Percentiles rank a stretch among this genome's conserved stretches.
phyloP scores from a whole-genome alignment of 768 basidiomycete species.

The Leccinum sublutescens region DNA sequence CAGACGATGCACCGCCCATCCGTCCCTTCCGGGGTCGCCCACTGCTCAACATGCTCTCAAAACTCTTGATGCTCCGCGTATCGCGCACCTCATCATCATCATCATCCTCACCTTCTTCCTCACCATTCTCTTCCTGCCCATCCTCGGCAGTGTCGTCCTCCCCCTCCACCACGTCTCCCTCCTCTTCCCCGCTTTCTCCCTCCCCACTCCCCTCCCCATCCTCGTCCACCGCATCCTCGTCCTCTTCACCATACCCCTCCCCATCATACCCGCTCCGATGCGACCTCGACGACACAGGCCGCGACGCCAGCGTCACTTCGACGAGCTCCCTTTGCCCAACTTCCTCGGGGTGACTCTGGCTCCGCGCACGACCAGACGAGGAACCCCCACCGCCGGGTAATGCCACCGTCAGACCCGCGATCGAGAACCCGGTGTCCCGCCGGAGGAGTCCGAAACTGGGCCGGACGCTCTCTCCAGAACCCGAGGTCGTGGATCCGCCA shows the following conservation, averaged over 20 bases:
- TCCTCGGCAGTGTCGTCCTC: slow-evolving; percentile 27
- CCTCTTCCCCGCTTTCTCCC: slow-evolving; percentile 18
- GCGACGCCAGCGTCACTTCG: slow-evolving; percentile 47
- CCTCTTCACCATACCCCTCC: slow-evolving; percentile 16
- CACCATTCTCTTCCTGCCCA: not conserved
- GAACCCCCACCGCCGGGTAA: slow-evolving; percentile 42
- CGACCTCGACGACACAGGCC: slow-evolving; percentile 47
- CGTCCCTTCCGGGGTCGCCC: slow-evolving; percentile 19
- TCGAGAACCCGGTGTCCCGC: slow-evolving; percentile 79
- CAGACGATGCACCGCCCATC: not conserved
- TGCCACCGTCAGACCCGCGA: slow-evolving; percentile 69
- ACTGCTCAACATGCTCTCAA: slow-evolving; percentile 76
- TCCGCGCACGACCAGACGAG: slow-evolving; percentile 5
- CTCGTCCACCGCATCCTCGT: slow-evolving; percentile 15
- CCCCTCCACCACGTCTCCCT: slow-evolving; percentile 26
- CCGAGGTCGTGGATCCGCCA: not conserved
- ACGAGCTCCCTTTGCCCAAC: slow-evolving; percentile 50
- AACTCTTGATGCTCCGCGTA: slow-evolving; percentile 77
- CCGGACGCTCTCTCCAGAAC: slow-evolving; percentile 24
- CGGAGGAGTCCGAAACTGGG: slow-evolving; percentile 68
- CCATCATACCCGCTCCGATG: slow-evolving; percentile 7
- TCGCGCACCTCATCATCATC: slow-evolving; percentile 43
- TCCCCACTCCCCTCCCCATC: not conserved
- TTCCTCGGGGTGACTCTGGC: slow-evolving; percentile 25
- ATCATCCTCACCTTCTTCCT: slow-evolving; percentile 21